Conservation (phyloP, 306 rosid species). For the Acacia melanoxylon region DNA sequence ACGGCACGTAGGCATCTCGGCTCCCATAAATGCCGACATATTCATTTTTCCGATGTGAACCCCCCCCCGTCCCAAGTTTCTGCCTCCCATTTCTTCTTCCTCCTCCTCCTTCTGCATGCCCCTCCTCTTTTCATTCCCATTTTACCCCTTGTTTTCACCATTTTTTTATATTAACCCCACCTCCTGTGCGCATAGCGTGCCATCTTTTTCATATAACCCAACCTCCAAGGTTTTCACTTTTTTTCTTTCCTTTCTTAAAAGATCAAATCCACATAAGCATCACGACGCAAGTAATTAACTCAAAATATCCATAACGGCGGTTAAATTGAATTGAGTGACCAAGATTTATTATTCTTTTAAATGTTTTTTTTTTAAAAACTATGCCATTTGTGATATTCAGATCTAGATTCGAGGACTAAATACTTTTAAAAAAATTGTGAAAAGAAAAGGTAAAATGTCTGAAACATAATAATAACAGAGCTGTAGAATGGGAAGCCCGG, state of each 20-base stretch:
- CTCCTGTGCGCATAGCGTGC: background rate
- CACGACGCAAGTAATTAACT: background rate
- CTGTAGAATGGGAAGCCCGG: conserved; percentile 35
- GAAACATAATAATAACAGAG: conserved; percentile 8
- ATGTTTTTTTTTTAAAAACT: too few relatives aligned
- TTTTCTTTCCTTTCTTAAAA: background rate
- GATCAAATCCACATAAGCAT: background rate
- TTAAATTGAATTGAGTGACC: background rate
- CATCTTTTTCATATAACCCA: background rate
- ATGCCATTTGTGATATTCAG: background rate
- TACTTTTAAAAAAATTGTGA: background rate
- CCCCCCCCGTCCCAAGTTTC: background rate
- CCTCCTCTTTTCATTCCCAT: background rate
- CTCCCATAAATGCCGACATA: conserved; percentile 65
- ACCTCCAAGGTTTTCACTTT: background rate
- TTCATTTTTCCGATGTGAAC: conserved; percentile 34
- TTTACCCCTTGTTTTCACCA: background rate
- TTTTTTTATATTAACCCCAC: background rate
- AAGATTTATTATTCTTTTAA: too few relatives aligned
- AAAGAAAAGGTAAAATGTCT: conserved; percentile 17
- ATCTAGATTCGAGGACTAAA: background rate
- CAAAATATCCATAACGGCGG: background rate
- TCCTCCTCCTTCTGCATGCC: background rate
- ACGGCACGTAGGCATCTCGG: conserved; percentile 55
- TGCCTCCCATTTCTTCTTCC: background rate